Evolutionary conservation across 768 basidiomycete species (phyloP), one percentile per base, ranked within the genome.

Genomic region (Boletellus sp.): DNA sequence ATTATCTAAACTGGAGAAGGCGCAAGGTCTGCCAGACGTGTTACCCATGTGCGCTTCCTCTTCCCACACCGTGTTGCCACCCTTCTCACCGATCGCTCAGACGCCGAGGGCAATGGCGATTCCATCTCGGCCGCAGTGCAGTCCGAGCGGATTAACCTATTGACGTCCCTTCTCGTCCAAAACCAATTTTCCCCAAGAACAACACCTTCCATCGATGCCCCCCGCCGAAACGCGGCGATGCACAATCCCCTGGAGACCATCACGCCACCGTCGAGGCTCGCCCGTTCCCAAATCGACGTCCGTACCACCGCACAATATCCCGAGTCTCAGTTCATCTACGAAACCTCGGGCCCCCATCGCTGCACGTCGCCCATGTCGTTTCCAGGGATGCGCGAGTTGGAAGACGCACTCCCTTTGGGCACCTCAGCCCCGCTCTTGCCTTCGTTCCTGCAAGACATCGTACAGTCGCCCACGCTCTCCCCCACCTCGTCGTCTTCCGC

Each of bases 21-120:
- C 73, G 90, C 48, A 92, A 92, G 68, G 90, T 93, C 51, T 93
- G 90, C 71, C 90, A 92, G 74, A 90, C 87, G 10, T 92, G 90
- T 68, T 79, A 81, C 52, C 89, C 90, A 42, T 91, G 87, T 89
- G 60, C 55, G 84, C 77, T 51, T 47, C 51, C 20, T 36, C 51
- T 52, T 50, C 46, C 35, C 24, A 12, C 42, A 47, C 48, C 51
- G 40, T 28, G 44, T 48, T 48, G 35, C 45, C 47, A 26, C 42
- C 16, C 48, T 47, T 46, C 50, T 64, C 38, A 61, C 46, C 10
- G 12, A 24, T 31, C 17, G 22, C 10, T 12, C 53, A 90, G 88
- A 90, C 55, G 90, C 90, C 12, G 90, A 92, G 62, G 90, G 90
- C 2, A 91, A 92, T 58, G 87, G 88, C 3, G 90, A 92, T 65